phyloP scores from a whole-genome alignment of 176 grass and related monocot genomes.

The Phragmites australis region DNA sequence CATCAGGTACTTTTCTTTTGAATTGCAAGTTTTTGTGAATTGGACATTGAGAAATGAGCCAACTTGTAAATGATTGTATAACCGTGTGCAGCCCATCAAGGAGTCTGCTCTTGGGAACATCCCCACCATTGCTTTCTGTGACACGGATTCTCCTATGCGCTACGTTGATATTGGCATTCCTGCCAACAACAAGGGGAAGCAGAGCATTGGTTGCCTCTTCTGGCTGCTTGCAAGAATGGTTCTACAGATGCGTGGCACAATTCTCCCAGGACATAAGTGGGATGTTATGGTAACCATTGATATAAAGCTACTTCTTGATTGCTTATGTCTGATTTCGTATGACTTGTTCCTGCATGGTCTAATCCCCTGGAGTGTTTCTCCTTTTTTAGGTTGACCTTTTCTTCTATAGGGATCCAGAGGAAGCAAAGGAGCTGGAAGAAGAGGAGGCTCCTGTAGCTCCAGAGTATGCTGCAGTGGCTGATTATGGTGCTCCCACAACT shows the following conservation, averaged over 20 bases:
- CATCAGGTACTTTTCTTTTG: too few species aligned
- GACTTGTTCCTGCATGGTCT: background rate
- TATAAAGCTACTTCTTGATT: background rate
- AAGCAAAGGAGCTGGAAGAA: slow-evolving; percentile 76
- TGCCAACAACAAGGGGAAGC: slow-evolving; percentile 89
- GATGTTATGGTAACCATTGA: slow-evolving; percentile 62
- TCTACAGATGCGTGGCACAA: slow-evolving; percentile 71
- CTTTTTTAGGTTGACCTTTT: slow-evolving; percentile 69
- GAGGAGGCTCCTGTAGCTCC: slow-evolving; percentile 51
- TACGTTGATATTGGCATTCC: slow-evolving; percentile 91
- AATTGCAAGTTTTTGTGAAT: too few species aligned
- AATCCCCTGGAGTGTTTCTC: background rate
- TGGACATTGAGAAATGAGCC: background rate
- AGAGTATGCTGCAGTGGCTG: slow-evolving; percentile 41
- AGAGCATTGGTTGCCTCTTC: slow-evolving; percentile 84
- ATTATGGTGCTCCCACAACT: slow-evolving; percentile 5
- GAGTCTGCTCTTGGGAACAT: slow-evolving; percentile 30
- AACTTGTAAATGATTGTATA: background rate
- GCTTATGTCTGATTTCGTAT: background rate
- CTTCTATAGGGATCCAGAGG: slow-evolving; percentile 85
- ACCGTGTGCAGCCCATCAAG: slow-evolving; percentile 19
- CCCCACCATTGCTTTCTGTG: slow-evolving; percentile 46
- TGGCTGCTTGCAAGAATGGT: slow-evolving; percentile 85
- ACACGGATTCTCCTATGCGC: slow-evolving; percentile 89
- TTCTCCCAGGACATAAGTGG: slow-evolving; percentile 73